These are phyloP conservation scores for Tuber calosporum DNA, from an alignment of 495 filamentous ascomycete genomes.

Conservation along the genomic window DNA sequence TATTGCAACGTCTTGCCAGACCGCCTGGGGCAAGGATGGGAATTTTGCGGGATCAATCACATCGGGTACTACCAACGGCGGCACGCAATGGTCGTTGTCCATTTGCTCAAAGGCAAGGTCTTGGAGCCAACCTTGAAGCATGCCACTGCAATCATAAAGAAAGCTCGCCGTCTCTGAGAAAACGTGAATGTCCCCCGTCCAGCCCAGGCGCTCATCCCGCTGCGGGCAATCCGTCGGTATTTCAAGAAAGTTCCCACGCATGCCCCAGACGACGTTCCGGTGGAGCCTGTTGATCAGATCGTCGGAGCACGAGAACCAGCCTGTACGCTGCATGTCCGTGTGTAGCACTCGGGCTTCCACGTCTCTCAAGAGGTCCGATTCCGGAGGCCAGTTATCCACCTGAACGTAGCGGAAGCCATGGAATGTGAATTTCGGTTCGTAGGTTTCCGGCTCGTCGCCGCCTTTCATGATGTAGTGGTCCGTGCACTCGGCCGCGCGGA, in stretches of 20 bases:
- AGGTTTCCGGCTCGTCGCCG: conserved; percentile 27
- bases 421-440: conserved; percentile 50
- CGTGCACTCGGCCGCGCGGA: conserved; percentile 47
- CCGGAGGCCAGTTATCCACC: conserved; percentile 47
- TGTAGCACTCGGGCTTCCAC: conserved; percentile 49
- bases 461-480: conserved; percentile 46
- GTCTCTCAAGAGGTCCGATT: conserved; percentile 28
- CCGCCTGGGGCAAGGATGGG: conserved; percentile 41
- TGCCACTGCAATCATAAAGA: conserved; percentile 49
- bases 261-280: conserved; percentile 49
- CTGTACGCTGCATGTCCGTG: conserved; percentile 49
- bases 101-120: conserved; percentile 47
- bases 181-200: conserved; percentile 52
- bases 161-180: conserved; percentile 50
- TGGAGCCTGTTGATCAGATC: conserved; percentile 49
- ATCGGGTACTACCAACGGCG: conserved; percentile 46
- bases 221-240: conserved; percentile 54
- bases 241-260: conserved; percentile 52
- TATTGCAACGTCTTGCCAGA: conserved; percentile 49
- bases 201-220: conserved; percentile 53
- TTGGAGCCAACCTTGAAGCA: conserved; percentile 49
- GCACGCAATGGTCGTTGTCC: conserved; percentile 37
- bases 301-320: conserved; percentile 48
- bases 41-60: conserved; percentile 31
- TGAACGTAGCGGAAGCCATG: conserved; percentile 54